phyloP scores from a whole-genome alignment of 306 rosid species.

The Cucurbita moschata region DNA sequence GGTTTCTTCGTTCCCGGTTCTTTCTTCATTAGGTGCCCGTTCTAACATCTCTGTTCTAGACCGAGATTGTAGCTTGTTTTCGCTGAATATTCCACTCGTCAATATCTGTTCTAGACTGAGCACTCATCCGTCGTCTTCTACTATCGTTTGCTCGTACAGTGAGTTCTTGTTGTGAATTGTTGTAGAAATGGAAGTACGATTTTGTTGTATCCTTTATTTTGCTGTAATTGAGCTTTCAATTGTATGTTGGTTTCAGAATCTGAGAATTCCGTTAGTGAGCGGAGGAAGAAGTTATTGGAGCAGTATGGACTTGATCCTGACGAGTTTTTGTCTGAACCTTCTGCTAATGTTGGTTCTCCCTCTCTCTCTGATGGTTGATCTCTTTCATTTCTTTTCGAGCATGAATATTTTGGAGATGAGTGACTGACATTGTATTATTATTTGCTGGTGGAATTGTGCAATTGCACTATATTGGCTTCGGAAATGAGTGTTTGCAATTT shows the following conservation, averaged over 20 bases:
- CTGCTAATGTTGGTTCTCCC: slow-evolving; percentile 36
- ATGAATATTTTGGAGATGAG: neutral
- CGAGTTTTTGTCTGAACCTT: slow-evolving; percentile 44
- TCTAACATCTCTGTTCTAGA: slow-evolving; percentile 7
- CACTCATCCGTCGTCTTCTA: slow-evolving; percentile 18
- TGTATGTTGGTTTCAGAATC: slow-evolving; percentile 22
- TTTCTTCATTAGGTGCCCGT: slow-evolving; percentile 18
- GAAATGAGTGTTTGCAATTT: neutral
- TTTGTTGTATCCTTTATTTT: neutral
- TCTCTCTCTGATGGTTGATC: slow-evolving; percentile 7
- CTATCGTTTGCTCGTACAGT: slow-evolving; percentile 32
- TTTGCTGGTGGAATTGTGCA: neutral
- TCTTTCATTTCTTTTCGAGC: neutral
- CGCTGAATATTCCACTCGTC: slow-evolving; percentile 14
- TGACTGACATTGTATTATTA: neutral
- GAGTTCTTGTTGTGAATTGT: slow-evolving; percentile 1
- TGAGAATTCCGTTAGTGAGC: slow-evolving; percentile 32
- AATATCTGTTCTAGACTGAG: slow-evolving; percentile 18
- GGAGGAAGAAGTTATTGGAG: slow-evolving; percentile 55
- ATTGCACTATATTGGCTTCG: neutral
- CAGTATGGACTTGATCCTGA: slow-evolving; percentile 73
- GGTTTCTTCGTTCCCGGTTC: slow-evolving; percentile 22
- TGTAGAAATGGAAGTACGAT: neutral
- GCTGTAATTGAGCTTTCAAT: neutral
- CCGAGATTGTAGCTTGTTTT: slow-evolving; percentile 12